phyloP scores from a whole-genome alignment of 2,329 filamentous ascomycete species.

The Tolypocladium cylindrosporum region DNA sequence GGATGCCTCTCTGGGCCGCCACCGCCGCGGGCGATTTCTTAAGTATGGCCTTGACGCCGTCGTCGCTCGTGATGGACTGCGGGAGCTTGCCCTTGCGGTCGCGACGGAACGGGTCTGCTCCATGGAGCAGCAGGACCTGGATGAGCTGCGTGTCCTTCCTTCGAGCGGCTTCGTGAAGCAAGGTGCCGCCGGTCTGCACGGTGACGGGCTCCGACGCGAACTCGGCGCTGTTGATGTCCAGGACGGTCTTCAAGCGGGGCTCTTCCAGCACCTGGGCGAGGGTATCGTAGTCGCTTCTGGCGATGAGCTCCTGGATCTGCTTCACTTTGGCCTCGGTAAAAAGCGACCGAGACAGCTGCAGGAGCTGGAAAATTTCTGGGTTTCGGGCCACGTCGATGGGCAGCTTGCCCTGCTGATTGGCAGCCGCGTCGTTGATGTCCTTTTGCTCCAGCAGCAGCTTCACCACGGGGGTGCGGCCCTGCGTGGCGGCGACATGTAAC shows the following conservation, averaged over 20 bases:
- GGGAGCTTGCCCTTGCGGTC: conserved; percentile 93
- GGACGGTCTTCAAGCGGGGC: conserved; percentile 68
- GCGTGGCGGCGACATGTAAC: conserved; percentile 74
- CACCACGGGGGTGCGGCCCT: conserved; percentile 74
- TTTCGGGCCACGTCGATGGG: conserved; percentile 83
- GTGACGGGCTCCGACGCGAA: conserved; percentile 74
- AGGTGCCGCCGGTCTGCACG: conserved; percentile 73
- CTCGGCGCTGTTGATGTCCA: conserved; percentile 90
- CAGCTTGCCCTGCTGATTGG: conserved; percentile 76
- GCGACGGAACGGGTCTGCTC: conserved; percentile 88
- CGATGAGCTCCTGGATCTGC: conserved; percentile 73
- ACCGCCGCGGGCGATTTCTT: conserved; percentile 93
- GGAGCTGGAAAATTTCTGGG: conserved; percentile 89
- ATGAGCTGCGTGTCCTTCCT: conserved; percentile 81
- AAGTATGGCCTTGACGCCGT: conserved; percentile 75
- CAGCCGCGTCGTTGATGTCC: conserved; percentile 77
- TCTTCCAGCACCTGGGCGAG: conserved; percentile 78
- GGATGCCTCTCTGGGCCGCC: conserved; percentile 86
- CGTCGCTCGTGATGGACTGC: conserved; percentile 93
- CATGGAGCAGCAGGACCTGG: conserved; percentile 82
- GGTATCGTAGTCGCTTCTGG: conserved; percentile 61
- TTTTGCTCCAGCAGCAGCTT: conserved; percentile 73
- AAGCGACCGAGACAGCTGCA: conserved; percentile 81
- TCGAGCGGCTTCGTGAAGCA: conserved; percentile 87
- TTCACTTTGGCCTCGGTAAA: conserved; percentile 81